phyloP scores from a whole-genome alignment of 257 asterid species.

The Capsicum pubescens region DNA sequence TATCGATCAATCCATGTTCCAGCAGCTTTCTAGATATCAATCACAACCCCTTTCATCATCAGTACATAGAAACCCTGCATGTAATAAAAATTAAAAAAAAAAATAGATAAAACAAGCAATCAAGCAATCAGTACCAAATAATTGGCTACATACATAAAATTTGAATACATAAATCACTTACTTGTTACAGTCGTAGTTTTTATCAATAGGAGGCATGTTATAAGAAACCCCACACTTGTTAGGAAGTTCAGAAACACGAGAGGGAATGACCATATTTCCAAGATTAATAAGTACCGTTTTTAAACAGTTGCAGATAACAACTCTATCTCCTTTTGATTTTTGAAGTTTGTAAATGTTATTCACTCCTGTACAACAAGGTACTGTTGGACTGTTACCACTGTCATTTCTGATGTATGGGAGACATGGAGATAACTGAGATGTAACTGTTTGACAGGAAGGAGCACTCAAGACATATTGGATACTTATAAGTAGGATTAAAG shows the following conservation, averaged over 20 bases:
- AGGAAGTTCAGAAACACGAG: background rate
- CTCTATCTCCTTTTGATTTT: background rate
- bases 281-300: slow-evolving; percentile 7
- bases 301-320: slow-evolving; percentile 20
- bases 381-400: background rate
- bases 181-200: background rate
- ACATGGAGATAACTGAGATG: background rate
- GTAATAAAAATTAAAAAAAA: background rate
- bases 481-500: background rate
- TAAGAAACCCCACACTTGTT: background rate
- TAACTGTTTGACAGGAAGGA: slow-evolving; percentile 16
- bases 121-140: background rate
- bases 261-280: background rate
- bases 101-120: background rate
- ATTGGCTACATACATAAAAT: too few species aligned
- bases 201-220: background rate
- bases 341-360: background rate
- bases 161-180: background rate
- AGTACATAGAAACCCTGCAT: background rate
- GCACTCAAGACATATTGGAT: background rate
- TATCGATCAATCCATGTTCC: too few species aligned
- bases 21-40: too few species aligned
- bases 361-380: background rate
- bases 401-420: background rate
- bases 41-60: background rate